Evolutionary conservation across 2,329 filamentous ascomycete genomes (phyloP).

Genomic region (Fusarium sp.): DNA sequence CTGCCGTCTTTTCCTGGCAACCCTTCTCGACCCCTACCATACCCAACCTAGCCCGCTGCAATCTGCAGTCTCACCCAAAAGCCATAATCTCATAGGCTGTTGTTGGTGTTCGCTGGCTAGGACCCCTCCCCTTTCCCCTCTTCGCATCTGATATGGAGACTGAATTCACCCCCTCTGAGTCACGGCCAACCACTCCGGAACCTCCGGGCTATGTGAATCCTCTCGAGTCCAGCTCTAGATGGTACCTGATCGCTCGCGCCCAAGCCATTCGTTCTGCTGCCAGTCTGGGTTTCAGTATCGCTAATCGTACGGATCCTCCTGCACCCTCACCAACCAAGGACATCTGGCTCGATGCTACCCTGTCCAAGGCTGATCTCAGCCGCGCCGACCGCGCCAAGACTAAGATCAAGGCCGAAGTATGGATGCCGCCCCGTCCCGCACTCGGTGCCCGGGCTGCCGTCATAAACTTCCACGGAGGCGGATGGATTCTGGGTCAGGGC

Average conservation of each 20-base stretch:
- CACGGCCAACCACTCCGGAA: conserved; percentile 45
- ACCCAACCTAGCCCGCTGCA: conserved; percentile 2
- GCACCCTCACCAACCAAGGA: conserved; percentile 51
- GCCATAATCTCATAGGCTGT: conserved; percentile 8
- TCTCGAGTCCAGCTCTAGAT: conserved; percentile 54
- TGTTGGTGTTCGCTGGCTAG: conserved; percentile 2
- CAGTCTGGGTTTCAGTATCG: conserved; percentile 54
- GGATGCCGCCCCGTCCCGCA: conserved; percentile 49
- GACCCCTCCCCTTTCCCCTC: conserved; percentile 12
- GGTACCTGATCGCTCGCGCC: conserved; percentile 54
- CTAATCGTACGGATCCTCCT: conserved; percentile 53
- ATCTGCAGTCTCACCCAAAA: conserved; percentile 17
- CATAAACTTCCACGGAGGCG: conserved; percentile 74
- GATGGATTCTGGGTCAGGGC: conserved; percentile 70
- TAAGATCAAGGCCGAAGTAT: conserved; percentile 58
- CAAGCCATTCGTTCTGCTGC: conserved; percentile 56
- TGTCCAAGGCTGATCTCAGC: conserved; percentile 48
- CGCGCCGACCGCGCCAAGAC: conserved; percentile 46
- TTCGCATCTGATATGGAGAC: conserved; percentile 38
- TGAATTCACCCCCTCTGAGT: conserved; percentile 41
- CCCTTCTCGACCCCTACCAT: conserved; percentile 5
- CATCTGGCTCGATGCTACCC: conserved; percentile 55
- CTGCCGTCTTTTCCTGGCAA: neutral
- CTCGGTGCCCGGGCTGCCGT: conserved; percentile 60
- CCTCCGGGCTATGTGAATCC: conserved; percentile 54